These are phyloP conservation scores for Chloropicon primus DNA, from an alignment of 139 green algal genomes.

Conservation along the genomic window DNA sequence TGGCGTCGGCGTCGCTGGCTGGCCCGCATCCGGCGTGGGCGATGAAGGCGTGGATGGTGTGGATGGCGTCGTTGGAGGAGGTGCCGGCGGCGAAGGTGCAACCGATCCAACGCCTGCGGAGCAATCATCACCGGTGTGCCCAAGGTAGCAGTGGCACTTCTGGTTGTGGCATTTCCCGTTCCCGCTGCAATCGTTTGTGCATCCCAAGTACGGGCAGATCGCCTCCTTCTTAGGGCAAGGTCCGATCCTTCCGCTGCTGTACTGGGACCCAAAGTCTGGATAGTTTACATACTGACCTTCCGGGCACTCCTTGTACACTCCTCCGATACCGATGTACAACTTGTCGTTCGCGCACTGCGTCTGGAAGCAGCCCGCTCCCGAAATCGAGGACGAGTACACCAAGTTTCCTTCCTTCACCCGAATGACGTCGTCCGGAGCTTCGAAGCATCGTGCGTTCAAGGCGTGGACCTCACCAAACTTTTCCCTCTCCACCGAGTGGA, in stretches of 20 bases:
- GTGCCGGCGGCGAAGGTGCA: too few species aligned
- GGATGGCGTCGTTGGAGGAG: background rate
- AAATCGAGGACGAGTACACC: background rate
- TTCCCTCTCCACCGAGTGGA: background rate
- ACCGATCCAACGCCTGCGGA: background rate
- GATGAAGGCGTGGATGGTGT: background rate
- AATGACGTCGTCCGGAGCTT: background rate
- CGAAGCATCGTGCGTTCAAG: background rate
- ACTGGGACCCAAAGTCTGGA: background rate
- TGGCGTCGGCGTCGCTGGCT: background rate
- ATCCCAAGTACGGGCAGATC: background rate
- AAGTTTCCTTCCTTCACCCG: background rate
- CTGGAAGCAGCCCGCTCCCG: background rate
- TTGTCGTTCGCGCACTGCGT: background rate
- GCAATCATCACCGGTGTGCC: background rate
- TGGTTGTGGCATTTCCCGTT: background rate
- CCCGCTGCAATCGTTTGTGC: background rate
- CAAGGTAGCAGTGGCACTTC: conserved; percentile 1
- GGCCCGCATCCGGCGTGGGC: too few species aligned
- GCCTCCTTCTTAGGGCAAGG: background rate
- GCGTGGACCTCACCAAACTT: background rate
- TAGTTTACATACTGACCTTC: background rate
- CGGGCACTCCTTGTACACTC: conserved; percentile 1
- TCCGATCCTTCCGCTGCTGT: background rate
- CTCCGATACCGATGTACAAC: background rate